Percentiles rank a stretch among this genome's conserved stretches.
Conservation (phyloP, 1,284 basidiomycete genomes). For the Pseudozyma tsukubaensis region DNA sequence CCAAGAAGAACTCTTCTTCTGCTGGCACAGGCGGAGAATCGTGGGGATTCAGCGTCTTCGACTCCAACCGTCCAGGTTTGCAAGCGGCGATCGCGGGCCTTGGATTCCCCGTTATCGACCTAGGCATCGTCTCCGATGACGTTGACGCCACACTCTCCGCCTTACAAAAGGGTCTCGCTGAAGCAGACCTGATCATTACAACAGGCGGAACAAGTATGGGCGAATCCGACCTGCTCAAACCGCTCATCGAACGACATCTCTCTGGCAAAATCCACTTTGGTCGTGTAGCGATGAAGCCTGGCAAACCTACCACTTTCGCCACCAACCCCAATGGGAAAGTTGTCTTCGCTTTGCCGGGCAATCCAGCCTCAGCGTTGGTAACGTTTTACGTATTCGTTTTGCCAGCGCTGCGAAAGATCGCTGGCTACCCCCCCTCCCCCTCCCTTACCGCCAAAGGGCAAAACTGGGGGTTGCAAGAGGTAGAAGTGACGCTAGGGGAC, state of each 20-base stretch:
- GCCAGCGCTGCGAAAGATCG: conserved; percentile 78
- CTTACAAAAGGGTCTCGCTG: conserved; percentile 74
- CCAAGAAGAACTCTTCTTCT: conserved; percentile 12
- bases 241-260: conserved; percentile 83
- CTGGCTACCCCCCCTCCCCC: conserved; percentile 39
- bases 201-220: conserved; percentile 94
- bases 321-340: conserved; percentile 72
- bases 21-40: not conserved
- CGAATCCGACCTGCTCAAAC: conserved; percentile 84
- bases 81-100: conserved; percentile 77
- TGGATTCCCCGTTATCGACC: conserved; percentile 81
- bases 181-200: conserved; percentile 81
- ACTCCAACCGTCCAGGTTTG: conserved; percentile 85
- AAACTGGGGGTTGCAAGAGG: conserved; percentile 75
- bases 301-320: conserved; percentile 79
- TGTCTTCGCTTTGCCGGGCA: conserved; percentile 86
- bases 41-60: conserved; percentile 69
- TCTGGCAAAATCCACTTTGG: conserved; percentile 83
- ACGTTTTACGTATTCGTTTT: conserved; percentile 87
- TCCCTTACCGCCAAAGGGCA: not conserved
- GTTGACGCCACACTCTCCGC: conserved; percentile 75
- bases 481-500: conserved; percentile 76
- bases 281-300: conserved; percentile 73
- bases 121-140: conserved; percentile 81
- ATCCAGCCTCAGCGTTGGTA: conserved; percentile 88